phyloP scores from a whole-genome alignment of 176 grass and related monocot species.

The Oryza longistaminata region DNA sequence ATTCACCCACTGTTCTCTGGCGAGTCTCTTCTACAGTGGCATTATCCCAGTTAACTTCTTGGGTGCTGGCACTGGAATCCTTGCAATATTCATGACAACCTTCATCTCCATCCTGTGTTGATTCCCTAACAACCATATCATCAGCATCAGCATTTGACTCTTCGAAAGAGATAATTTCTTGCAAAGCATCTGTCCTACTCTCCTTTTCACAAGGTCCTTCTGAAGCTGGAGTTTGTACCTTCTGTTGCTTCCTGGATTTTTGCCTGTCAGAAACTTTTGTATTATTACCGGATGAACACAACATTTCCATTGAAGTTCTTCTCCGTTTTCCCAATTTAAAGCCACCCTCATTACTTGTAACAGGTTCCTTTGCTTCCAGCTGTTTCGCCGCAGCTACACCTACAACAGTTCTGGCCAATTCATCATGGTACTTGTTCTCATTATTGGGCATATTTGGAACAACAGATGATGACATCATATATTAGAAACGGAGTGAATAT shows the following conservation, averaged over 20 bases:
- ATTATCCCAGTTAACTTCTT: conserved; percentile 1
- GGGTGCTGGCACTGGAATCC: not conserved
- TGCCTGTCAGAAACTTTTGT: not conserved
- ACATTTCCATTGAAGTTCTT: not conserved
- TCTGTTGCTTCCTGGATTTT: conserved; percentile 6
- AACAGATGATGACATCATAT: not conserved
- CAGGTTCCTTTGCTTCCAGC: too few relatives aligned
- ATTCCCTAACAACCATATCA: not conserved
- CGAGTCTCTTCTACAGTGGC: not conserved
- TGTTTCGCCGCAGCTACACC: too few relatives aligned
- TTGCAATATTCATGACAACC: not conserved
- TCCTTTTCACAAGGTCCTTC: conserved; percentile 39
- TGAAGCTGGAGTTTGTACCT: not conserved
- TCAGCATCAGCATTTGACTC: conserved; percentile 1
- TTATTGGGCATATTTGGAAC: conserved; percentile 8
- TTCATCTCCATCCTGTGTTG: not conserved
- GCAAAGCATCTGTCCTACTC: conserved; percentile 4
- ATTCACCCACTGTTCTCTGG: not conserved
- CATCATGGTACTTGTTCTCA: not conserved
- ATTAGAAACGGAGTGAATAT: too few relatives aligned
- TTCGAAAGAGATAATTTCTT: conserved; percentile 23
- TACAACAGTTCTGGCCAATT: not conserved
- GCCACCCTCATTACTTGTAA: not conserved
- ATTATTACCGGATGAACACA: not conserved
- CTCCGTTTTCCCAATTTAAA: conserved; percentile 8